Conservation (phyloP, 306 rosid genomes). For the Citrullus colocynthis region DNA sequence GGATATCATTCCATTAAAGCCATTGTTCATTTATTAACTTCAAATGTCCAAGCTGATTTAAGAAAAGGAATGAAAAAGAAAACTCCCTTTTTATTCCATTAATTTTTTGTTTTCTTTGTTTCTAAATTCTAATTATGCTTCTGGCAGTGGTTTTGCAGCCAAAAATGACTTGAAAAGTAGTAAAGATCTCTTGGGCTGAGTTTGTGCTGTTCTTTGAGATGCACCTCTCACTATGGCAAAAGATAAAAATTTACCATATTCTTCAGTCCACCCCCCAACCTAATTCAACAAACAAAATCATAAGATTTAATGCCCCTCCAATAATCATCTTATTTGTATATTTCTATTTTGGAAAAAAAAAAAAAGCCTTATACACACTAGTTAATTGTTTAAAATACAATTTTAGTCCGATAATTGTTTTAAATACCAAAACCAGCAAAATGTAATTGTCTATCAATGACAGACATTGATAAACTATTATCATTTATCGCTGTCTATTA, state of each 20-base stretch:
- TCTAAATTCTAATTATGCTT: background rate
- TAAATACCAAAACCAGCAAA: too few relatives aligned
- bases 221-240: constrained; percentile 90
- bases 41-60: background rate
- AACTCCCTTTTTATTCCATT: background rate
- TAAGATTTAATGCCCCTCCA: background rate
- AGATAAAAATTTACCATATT: constrained; percentile 60
- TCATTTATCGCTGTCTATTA: too few relatives aligned
- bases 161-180: constrained; percentile 65
- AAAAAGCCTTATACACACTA: background rate
- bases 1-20: background rate
- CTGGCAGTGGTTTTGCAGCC: constrained; percentile 45
- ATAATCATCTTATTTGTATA: too few relatives aligned
- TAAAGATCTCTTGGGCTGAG: constrained; percentile 83
- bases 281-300: constrained; percentile 1
- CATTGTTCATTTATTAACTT: background rate
- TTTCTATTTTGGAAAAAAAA: too few relatives aligned
- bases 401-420: too few relatives aligned
- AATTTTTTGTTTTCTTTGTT: background rate
- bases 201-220: constrained; percentile 87
- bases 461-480: too few relatives aligned
- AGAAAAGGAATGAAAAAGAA: background rate
- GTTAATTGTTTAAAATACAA: too few relatives aligned
- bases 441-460: too few relatives aligned
- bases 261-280: constrained; percentile 99